Percentiles rank a stretch among this genome's conserved stretches.
Evolutionary conservation across 1,284 basidiomycete genomes (phyloP).

Genomic region (Agroathelia rolfsii): DNA sequence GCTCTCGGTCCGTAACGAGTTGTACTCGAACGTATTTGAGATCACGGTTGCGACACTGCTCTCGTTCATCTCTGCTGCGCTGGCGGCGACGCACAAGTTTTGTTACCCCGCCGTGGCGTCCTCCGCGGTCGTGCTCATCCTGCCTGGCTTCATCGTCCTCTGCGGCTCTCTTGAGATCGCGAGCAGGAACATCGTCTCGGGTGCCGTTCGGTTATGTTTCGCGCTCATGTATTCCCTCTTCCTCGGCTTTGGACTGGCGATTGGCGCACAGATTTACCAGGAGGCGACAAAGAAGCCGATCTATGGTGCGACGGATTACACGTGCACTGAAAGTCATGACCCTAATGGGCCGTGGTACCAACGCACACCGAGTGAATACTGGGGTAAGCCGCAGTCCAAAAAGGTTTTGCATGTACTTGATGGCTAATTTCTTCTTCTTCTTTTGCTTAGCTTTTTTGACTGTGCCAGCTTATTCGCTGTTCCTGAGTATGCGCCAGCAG

Average conservation of each 20-base stretch:
- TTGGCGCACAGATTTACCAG: constrained; percentile 63
- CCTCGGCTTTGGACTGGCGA: constrained; percentile 77
- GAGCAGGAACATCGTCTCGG: constrained; percentile 70
- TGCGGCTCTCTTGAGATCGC: constrained; percentile 77
- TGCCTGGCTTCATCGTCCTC: constrained; percentile 79
- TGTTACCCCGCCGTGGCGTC: constrained; percentile 86
- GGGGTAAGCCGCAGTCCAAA: constrained; percentile 44
- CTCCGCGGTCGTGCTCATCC: constrained; percentile 77
- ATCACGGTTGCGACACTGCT: constrained; percentile 74
- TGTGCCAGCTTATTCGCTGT: constrained; percentile 69
- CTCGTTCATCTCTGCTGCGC: constrained; percentile 74
- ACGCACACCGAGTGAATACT: constrained; percentile 40
- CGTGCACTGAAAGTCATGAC: constrained; percentile 46
- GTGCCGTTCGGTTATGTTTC: constrained; percentile 81
- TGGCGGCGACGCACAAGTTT: constrained; percentile 62
- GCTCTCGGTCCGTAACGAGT: constrained; percentile 65
- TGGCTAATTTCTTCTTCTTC: constrained; percentile 3
- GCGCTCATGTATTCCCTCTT: constrained; percentile 74
- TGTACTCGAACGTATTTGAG: constrained; percentile 84
- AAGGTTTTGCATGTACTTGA: constrained; percentile 1
- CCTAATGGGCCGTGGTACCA: constrained; percentile 49
- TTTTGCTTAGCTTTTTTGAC: constrained; percentile 61
- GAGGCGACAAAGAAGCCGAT: constrained; percentile 38
- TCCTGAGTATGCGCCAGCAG: constrained; percentile 70
- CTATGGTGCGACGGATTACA: constrained; percentile 49